Conservation (phyloP, 164 flowering plant genomes). For the Magnolia sinica region DNA sequence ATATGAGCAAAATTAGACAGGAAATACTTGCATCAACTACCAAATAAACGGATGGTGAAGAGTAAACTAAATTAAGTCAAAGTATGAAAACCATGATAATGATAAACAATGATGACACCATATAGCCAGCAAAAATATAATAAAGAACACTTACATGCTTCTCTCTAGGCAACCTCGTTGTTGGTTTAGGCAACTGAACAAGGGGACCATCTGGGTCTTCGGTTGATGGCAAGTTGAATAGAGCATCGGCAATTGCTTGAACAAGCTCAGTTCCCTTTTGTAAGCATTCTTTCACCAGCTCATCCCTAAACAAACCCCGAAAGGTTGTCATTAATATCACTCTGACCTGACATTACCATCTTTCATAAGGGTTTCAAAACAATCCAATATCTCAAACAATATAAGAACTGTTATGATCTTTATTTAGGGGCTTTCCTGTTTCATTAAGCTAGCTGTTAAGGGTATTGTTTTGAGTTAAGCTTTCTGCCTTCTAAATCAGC, state of each 20-base stretch:
- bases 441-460: too few relatives aligned
- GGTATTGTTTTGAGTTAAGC: too few relatives aligned
- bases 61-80: too few relatives aligned
- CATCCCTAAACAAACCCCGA: constrained; percentile 46
- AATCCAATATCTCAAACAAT: background rate
- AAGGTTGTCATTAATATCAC: background rate
- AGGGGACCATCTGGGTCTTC: constrained; percentile 76
- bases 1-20: too few relatives aligned
- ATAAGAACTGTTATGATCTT: too few relatives aligned
- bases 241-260: constrained; percentile 61
- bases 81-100: too few relatives aligned
- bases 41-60: too few relatives aligned
- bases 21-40: too few relatives aligned
- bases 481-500: too few relatives aligned
- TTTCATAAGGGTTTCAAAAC: constrained; percentile 1
- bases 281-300: constrained; percentile 52
- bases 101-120: background rate
- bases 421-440: too few relatives aligned
- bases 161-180: constrained; percentile 74
- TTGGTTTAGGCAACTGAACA: constrained; percentile 70
- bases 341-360: background rate
- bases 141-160: constrained; percentile 62
- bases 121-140: background rate
- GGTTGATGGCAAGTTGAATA: constrained; percentile 68
- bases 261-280: constrained; percentile 56